phyloP scores from a whole-genome alignment of 176 grass and related monocot species.

The Cocos nucifera region DNA sequence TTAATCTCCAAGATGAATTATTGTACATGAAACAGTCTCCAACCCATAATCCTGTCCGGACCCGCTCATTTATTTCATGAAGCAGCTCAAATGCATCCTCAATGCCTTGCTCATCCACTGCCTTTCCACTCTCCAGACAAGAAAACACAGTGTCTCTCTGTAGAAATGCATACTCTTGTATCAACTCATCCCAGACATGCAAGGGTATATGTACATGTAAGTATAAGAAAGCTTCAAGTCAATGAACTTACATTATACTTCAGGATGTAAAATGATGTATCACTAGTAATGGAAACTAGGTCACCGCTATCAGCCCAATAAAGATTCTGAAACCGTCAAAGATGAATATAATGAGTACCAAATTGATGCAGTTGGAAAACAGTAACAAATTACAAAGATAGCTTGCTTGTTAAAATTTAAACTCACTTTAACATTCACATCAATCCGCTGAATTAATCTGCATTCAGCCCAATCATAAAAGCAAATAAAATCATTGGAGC shows the following conservation, averaged over 20 bases:
- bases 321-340: slow-evolving; percentile 57
- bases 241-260: slow-evolving; percentile 67
- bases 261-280: slow-evolving; percentile 94
- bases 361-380: not conserved
- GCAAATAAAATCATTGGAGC: slow-evolving; percentile 97
- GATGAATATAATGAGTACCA: not conserved
- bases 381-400: not conserved
- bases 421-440: slow-evolving; percentile 91
- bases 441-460: slow-evolving; percentile 80
- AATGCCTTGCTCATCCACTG: slow-evolving; percentile 48
- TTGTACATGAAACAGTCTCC: slow-evolving; percentile 75
- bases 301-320: slow-evolving; percentile 98
- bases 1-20: slow-evolving; percentile 52
- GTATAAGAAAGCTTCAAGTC: slow-evolving; percentile 11
- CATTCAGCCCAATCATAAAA: slow-evolving; percentile 99
- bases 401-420: not conserved
- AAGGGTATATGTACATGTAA: no score
- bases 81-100: slow-evolving; percentile 70
- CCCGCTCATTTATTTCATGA: slow-evolving; percentile 52
- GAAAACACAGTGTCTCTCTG: slow-evolving; percentile 60
- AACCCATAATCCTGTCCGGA: slow-evolving; percentile 38
- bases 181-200: no score
- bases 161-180: slow-evolving; percentile 1
- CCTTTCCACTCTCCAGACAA: slow-evolving; percentile 40
- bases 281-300: slow-evolving; percentile 88